phyloP scores from a whole-genome alignment of 2,329 filamentous ascomycete species.

The Colletotrichum coccodes region DNA sequence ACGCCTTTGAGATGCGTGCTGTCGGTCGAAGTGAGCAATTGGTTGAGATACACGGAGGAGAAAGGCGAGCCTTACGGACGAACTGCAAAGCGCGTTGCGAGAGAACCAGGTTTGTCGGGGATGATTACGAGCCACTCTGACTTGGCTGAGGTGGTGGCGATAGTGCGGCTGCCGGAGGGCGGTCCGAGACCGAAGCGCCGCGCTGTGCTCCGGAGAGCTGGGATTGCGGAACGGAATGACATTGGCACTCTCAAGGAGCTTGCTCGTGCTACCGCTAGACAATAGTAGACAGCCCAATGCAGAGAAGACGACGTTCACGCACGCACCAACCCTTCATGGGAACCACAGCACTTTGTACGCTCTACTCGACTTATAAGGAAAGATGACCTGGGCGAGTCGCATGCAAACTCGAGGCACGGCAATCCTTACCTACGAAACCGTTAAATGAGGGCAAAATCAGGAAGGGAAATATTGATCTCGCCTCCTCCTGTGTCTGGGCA shows the following conservation, averaged over 20 bases:
- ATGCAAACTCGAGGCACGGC: background rate
- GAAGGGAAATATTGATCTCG: background rate
- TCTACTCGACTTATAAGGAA: background rate
- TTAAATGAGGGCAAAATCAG: background rate
- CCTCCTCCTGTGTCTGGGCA: background rate
- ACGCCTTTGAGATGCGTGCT: conserved; percentile 66
- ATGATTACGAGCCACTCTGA: conserved; percentile 76
- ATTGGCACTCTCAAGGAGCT: too few relatives aligned
- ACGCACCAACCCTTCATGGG: background rate
- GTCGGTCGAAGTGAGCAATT: background rate
- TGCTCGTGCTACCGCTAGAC: too few relatives aligned
- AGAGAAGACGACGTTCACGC: too few relatives aligned
- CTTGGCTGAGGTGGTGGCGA: conserved; percentile 41
- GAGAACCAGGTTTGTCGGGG: conserved; percentile 70
- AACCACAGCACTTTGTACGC: background rate
- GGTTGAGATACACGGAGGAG: conserved; percentile 26
- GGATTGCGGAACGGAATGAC: too few relatives aligned
- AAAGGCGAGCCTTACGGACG: conserved; percentile 60
- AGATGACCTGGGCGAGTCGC: background rate
- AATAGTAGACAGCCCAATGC: too few relatives aligned
- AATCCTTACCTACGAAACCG: background rate
- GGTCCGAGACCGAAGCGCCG: too few relatives aligned
- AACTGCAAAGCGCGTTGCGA: conserved; percentile 70
- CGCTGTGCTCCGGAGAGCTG: too few relatives aligned
- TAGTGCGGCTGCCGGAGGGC: background rate